A percentile compares a stretch with the other conserved stretches of the same genome.
These are phyloP conservation scores for Backusella luteola DNA, from an alignment of 192 early-diverging fungal genomes.

Conservation along the genomic window DNA sequence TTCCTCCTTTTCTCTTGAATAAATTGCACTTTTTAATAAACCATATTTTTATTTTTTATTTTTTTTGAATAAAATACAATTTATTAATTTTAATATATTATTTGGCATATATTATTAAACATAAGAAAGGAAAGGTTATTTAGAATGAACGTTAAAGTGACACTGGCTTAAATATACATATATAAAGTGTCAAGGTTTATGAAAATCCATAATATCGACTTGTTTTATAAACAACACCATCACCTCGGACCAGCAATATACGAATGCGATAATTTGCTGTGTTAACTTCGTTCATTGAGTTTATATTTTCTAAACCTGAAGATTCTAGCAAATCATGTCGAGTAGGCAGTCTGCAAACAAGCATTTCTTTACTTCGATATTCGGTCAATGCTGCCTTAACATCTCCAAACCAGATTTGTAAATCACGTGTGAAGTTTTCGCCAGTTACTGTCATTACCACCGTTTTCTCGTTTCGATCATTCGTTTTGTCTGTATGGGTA, in stretches of 20 bases:
- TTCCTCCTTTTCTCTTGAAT: neutral
- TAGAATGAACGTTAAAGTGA: neutral
- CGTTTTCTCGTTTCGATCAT: constrained; percentile 18
- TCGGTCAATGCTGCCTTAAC: constrained; percentile 14
- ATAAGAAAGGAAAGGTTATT: neutral
- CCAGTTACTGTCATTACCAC: constrained; percentile 54
- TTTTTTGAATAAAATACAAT: neutral
- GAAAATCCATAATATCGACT: constrained; percentile 15
- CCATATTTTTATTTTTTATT: neutral
- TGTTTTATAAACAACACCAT: constrained; percentile 36
- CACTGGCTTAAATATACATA: neutral
- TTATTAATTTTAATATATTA: neutral
- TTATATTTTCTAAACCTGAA: neutral
- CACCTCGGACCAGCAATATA: constrained; percentile 32
- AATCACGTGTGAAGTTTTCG: constrained; percentile 61
- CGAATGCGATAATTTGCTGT: constrained; percentile 11
- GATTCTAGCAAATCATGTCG: neutral
- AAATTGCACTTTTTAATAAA: neutral
- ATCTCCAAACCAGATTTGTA: constrained; percentile 61
- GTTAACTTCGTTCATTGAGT: neutral
- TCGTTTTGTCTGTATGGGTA: neutral
- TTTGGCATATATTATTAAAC: neutral
- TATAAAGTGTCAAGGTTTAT: neutral
- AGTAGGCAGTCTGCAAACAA: constrained; percentile 41
- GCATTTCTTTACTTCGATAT: constrained; percentile 39